Conservation (phyloP, 164 flowering plant genomes). For the Chloranthus sessilifolius region DNA sequence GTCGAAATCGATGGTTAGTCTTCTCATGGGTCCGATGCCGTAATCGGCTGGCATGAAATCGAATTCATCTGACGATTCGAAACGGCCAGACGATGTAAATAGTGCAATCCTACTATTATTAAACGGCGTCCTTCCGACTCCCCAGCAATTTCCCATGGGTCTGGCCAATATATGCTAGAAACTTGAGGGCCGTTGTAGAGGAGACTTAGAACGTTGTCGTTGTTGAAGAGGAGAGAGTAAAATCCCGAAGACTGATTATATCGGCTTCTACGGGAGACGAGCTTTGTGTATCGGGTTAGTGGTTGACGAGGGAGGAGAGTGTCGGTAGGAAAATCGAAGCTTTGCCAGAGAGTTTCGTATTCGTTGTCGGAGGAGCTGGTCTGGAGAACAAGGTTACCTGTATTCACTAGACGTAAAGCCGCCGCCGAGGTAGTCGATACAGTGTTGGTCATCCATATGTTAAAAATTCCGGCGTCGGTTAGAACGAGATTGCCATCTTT, state of each 20-base stretch:
- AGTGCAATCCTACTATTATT: slow-evolving; percentile 11
- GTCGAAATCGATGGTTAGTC: slow-evolving; percentile 16
- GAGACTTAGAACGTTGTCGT: slow-evolving; percentile 30
- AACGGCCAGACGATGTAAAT: slow-evolving; percentile 9
- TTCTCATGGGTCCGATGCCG: slow-evolving; percentile 8
- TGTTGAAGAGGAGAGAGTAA: slow-evolving; percentile 24
- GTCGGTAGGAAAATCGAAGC: slow-evolving; percentile 19
- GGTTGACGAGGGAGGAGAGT: slow-evolving; percentile 38
- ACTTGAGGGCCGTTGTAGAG: slow-evolving; percentile 6
- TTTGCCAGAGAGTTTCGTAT: slow-evolving; percentile 11
- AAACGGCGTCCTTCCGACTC: slow-evolving; percentile 7
- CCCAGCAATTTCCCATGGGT: not conserved
- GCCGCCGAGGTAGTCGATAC: not conserved
- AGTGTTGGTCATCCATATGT: slow-evolving; percentile 12
- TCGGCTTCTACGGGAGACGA: slow-evolving; percentile 18
- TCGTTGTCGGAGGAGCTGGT: not conserved
- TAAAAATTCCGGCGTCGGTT: slow-evolving; percentile 11
- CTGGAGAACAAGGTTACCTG: slow-evolving; percentile 22
- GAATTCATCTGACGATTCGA: slow-evolving; percentile 8
- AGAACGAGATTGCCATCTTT: slow-evolving; percentile 15
- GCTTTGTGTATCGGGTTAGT: slow-evolving; percentile 19
- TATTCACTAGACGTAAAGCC: slow-evolving; percentile 2
- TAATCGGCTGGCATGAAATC: slow-evolving; percentile 9
- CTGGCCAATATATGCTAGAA: slow-evolving; percentile 21
- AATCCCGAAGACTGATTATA: slow-evolving; percentile 25